Conservation (phyloP, 1,284 basidiomycete genomes). For the Gymnopus androsaceus region DNA sequence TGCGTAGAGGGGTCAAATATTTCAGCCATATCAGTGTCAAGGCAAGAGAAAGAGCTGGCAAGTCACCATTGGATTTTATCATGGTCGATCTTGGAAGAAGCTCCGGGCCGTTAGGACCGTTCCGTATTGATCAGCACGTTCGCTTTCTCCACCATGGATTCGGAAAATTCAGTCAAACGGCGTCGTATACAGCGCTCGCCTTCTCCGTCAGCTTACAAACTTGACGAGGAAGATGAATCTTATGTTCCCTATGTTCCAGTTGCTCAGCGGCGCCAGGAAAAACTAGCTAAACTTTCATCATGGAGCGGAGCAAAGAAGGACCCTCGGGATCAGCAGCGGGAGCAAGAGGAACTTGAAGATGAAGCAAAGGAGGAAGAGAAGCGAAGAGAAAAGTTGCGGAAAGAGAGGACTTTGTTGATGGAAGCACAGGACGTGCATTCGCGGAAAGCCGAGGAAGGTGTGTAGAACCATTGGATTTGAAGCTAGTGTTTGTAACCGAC, state of each 20-base stretch:
- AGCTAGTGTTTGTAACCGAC: conserved; percentile 14
- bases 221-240: conserved; percentile 64
- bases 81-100: neutral
- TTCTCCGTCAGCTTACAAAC: conserved; percentile 57
- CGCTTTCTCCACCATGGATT: conserved; percentile 9
- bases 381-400: conserved; percentile 71
- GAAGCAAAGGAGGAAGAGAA: conserved; percentile 77
- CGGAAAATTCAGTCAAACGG: conserved; percentile 41
- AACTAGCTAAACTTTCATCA: conserved; percentile 73
- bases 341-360: conserved; percentile 70
- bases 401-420: conserved; percentile 82
- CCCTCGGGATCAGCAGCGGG: conserved; percentile 54
- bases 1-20: conserved; percentile 65
- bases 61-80: neutral
- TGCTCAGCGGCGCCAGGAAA: conserved; percentile 80
- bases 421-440: conserved; percentile 93
- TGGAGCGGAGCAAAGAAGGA: conserved; percentile 59
- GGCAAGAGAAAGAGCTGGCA: neutral
- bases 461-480: conserved; percentile 24
- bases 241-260: conserved; percentile 90
- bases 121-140: neutral
- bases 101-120: neutral
- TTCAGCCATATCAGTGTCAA: conserved; percentile 39
- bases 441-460: conserved; percentile 80
- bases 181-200: conserved; percentile 55